Conservation (phyloP, 2,329 filamentous ascomycete genomes). For the Neofusicoccum cordaticola region DNA sequence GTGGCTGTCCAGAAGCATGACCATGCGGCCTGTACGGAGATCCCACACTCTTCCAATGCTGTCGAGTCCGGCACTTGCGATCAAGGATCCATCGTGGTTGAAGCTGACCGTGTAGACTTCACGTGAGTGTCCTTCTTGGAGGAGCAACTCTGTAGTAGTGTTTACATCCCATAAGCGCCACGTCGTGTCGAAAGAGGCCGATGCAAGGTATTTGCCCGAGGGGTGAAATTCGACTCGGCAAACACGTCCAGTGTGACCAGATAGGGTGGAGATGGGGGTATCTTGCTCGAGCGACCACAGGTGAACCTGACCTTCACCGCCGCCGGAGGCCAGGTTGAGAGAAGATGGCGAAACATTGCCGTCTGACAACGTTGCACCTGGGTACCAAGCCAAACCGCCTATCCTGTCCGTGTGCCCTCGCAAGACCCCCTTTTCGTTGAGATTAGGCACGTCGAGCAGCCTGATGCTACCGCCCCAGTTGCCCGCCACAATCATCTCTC, state of each 20-base stretch:
- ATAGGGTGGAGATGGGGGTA: constrained; percentile 76
- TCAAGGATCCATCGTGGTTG: constrained; percentile 83
- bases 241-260: constrained; percentile 82
- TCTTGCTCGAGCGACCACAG: constrained; percentile 88
- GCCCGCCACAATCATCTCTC: constrained; percentile 78
- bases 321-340: constrained; percentile 86
- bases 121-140: constrained; percentile 92
- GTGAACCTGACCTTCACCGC: constrained; percentile 81
- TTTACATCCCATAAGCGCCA: constrained; percentile 96
- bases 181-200: constrained; percentile 91
- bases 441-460: constrained; percentile 75
- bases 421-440: constrained; percentile 72
- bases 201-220: constrained; percentile 83
- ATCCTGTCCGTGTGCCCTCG: constrained; percentile 86
- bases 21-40: constrained; percentile 82
- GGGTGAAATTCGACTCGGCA: constrained; percentile 94
- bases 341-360: constrained; percentile 68
- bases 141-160: constrained; percentile 75
- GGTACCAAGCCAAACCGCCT: constrained; percentile 87
- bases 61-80: constrained; percentile 90
- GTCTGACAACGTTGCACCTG: constrained; percentile 71
- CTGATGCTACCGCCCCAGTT: constrained; percentile 92
- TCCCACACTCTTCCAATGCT: constrained; percentile 97
- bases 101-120: constrained; percentile 90
- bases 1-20: constrained; percentile 92